Evolutionary conservation across 192 early-diverging fungal species (phyloP), one percentile per base, ranked within the genome.

Genomic region (Coemansia sp.): DNA sequence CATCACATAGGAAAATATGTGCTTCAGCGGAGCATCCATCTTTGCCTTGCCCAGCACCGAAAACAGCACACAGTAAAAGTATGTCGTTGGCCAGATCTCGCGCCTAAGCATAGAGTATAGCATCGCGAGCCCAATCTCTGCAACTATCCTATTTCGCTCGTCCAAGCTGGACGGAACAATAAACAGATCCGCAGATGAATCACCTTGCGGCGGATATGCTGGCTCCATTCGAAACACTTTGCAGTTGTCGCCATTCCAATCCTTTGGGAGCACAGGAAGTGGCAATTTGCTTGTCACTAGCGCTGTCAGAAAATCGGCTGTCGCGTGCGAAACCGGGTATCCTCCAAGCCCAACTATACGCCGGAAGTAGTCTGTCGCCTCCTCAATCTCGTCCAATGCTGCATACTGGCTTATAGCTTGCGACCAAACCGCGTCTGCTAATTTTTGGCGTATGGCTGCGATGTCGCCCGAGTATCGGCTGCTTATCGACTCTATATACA

Each of bases 91-190:
- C 70, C 63, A 68, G 15, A 59, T 62, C 30, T 37, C 30, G 27
- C 54, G 55, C 22, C 54, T 55, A 36, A 79, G 61, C 45, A 59
- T 55, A 5, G 69, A 33, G 28, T 73, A 79, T 4, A 73, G 64
- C 67, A 79, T 79, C 27, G 63, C 38, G 30, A 79, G 47, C 7
- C 76, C 76, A 22, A 66, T 69, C 30, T 64, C 60, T 5, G 70
- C 76, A 14, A 79, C 70, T 60, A 70, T 52, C 25, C 44, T 19
- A 22, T 25, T 53, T 19, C 62, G 64, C 30, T 67, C 55, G 7
- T 17, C 54, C 6, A 23, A 23, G 19, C 30, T 54, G 9, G 47
- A 36, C 6, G 67, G 42, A 10, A 63, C 57, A 48, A 79, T 42
- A 30, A 69, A 59, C 40, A 13, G 44, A 40, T 79, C 76, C 3